Base-by-base conservation (phyloP, 2,329 filamentous ascomycete genomes). In the Fusarium abutilonis region DNA sequence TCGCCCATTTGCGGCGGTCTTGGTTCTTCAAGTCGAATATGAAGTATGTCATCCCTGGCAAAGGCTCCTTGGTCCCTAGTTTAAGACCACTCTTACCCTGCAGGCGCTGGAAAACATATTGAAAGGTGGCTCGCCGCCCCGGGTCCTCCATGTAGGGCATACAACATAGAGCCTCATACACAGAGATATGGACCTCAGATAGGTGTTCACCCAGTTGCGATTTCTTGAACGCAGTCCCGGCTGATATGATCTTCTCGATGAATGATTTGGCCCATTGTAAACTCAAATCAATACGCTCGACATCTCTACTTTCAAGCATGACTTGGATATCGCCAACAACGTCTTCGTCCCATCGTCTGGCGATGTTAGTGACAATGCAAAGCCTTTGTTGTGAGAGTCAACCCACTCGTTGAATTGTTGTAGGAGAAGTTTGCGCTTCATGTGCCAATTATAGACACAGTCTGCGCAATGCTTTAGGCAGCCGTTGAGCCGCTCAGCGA, bases 121-220 rank as follows among this genome's bases (percentile, higher is more conserved):
- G 90, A 73, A 98, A 97, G 64, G 88, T 73, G 0, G 73, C 68
- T 3, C 82, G 79, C 63, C 82, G 81, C 4, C 81, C 80, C 1
- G 82, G 78, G n/a, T 79, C 67, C 40, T 77, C 82, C 59, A 97
- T 81, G 72, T 96, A 92, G 1, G 89, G 83, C 65, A 93, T 86
- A 74, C 90, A 96, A 74, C 93, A 96, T 47, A 98, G 79, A 0
- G 90, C 89, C 74, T 98, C 94, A 69, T 96, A 97, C 28, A 98
- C 85, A 10, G 92, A 89, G 56, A 95, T 85, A 46, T 96, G 84
- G 7, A 91, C 86, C 26, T 85, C 79, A 2, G 83, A 78, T 26
- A 84, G 77, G 7, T 82, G 73, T 17, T 78, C 76, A 11, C 79
- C 80, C 34, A 85, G 76, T 48, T 79, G 78, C 0, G 76, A 70